Conservation (phyloP, 805 yeast genomes). For the Starmerella stigmatis region DNA sequence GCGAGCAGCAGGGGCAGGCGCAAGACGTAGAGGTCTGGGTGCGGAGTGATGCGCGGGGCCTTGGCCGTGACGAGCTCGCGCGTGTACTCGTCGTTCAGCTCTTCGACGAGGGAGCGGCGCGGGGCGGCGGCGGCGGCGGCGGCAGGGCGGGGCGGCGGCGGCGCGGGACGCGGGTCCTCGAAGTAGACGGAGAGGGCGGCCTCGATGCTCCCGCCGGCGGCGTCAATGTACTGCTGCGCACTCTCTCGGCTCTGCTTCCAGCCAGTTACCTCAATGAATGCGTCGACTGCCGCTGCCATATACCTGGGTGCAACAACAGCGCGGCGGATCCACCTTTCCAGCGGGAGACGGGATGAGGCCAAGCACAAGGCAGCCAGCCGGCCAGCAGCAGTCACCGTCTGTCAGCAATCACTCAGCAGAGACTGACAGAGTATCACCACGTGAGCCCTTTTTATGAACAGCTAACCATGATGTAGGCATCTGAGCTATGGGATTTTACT, state of each 20-base stretch:
- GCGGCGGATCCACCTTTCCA: not conserved
- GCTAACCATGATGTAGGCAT: too few species aligned
- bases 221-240: slow-evolving; percentile 16
- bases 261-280: slow-evolving; percentile 19
- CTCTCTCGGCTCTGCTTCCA: slow-evolving; percentile 14
- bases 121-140: not conserved
- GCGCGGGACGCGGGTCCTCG: slow-evolving; percentile 6
- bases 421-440: too few species aligned
- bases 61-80: slow-evolving; percentile 24
- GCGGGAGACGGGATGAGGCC: too few species aligned
- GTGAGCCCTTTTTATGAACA: too few species aligned
- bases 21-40: slow-evolving; percentile 26
- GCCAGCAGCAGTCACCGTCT: too few species aligned
- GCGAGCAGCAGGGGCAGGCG: slow-evolving; percentile 28
- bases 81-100: slow-evolving; percentile 21
- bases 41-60: slow-evolving; percentile 28
- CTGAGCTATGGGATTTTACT: too few species aligned
- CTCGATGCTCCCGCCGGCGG: slow-evolving; percentile 13
- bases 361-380: too few species aligned
- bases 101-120: slow-evolving; percentile 25
- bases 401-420: too few species aligned
- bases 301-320: not conserved
- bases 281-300: slow-evolving; percentile 10
- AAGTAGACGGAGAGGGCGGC: slow-evolving; percentile 14
- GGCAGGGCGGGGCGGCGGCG: not conserved